Conservation (phyloP, 352 stramenopile species). For the Pythium oligandrum region DNA sequence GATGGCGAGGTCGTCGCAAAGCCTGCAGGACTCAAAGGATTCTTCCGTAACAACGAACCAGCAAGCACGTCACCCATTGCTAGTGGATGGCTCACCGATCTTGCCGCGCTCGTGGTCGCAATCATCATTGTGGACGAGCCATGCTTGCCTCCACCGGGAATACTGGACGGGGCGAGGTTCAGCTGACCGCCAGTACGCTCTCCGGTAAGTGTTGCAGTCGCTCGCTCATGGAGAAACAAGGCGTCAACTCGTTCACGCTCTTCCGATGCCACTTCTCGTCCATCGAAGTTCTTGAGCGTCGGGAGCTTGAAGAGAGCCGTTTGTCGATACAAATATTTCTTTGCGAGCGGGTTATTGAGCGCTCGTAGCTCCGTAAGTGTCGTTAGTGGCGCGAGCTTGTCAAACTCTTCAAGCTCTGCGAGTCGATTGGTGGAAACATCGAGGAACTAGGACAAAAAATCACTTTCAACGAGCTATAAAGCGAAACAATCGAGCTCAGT, state of each 20-base stretch:
- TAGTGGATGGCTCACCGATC: constrained; percentile 20
- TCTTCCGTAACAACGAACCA: constrained; percentile 44
- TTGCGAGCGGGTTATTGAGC: constrained; percentile 66
- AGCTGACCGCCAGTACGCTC: constrained; percentile 9
- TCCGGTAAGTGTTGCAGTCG: constrained; percentile 15
- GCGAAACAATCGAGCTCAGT: not conserved
- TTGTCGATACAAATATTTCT: constrained; percentile 81
- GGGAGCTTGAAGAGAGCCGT: constrained; percentile 58
- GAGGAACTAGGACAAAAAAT: constrained; percentile 33
- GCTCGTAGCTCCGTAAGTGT: constrained; percentile 65
- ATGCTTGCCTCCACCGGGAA: constrained; percentile 27
- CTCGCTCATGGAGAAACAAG: constrained; percentile 69
- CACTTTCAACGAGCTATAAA: too few relatives aligned
- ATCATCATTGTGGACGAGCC: constrained; percentile 9
- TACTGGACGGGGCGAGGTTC: constrained; percentile 37
- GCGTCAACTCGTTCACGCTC: constrained; percentile 69
- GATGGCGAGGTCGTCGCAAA: constrained; percentile 19
- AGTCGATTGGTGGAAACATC: constrained; percentile 79
- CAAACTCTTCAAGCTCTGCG: constrained; percentile 72
- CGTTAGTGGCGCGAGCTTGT: constrained; percentile 48
- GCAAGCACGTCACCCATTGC: constrained; percentile 31
- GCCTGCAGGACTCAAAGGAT: constrained; percentile 12
- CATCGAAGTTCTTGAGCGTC: constrained; percentile 54
- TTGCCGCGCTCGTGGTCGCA: constrained; percentile 4
- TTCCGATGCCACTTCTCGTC: constrained; percentile 62